Percentiles rank a stretch among this genome's conserved stretches.
Conservation (phyloP, 257 asterid species). For the Rauvolfia tetraphylla region DNA sequence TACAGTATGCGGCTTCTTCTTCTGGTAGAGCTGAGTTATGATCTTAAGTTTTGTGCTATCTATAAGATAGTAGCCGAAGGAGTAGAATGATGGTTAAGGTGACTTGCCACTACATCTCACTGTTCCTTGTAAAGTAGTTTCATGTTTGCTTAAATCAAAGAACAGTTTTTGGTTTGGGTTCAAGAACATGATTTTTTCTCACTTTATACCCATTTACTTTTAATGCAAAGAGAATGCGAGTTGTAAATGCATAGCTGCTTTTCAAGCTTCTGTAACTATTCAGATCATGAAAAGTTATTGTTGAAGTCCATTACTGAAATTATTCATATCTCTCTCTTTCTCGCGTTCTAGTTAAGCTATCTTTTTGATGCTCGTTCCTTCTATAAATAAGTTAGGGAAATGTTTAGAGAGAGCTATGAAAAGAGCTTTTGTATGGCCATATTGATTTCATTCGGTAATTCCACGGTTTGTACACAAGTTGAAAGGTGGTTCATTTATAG, state of each 20-base stretch:
- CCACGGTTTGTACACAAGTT: neutral
- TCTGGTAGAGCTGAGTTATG: conserved; percentile 46
- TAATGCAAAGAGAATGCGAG: neutral
- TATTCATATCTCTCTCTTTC: neutral
- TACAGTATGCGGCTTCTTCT: conserved; percentile 39
- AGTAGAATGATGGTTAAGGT: neutral
- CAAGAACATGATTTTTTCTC: neutral
- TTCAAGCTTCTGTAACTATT: neutral
- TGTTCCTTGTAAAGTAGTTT: neutral
- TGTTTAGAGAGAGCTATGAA: neutral
- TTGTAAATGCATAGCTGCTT: neutral
- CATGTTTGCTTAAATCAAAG: neutral
- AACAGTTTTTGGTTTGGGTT: neutral
- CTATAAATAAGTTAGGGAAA: neutral
- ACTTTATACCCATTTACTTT: neutral
- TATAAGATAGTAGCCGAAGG: too few species aligned
- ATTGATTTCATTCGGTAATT: neutral
- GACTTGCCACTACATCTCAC: neutral
- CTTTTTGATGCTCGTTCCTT: neutral
- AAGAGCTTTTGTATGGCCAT: neutral
- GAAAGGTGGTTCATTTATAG: neutral
- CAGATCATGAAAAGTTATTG: neutral
- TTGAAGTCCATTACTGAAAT: neutral
- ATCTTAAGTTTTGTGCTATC: conserved; percentile 4
- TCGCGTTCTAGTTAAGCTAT: neutral